A percentile compares a stretch with the other conserved stretches of the same genome.
Evolutionary conservation across 2,329 filamentous ascomycete species (phyloP).

Genomic region (Cladosporium halotolerans): DNA sequence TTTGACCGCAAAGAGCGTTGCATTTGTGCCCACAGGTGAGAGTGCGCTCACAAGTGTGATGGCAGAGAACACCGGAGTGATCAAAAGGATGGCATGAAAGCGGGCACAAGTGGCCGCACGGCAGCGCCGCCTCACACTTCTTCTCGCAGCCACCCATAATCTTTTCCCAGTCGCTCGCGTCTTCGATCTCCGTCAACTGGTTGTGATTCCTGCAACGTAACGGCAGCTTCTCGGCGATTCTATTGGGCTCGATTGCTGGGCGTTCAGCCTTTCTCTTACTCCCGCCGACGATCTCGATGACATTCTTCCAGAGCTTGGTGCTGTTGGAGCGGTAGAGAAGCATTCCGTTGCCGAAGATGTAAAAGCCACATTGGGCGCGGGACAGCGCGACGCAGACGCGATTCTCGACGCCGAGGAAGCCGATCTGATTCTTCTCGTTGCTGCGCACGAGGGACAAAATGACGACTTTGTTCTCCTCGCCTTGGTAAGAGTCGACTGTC

Average conservation of each 20-base stretch:
- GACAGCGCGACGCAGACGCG: constrained; percentile 58
- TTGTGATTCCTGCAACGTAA: constrained; percentile 26
- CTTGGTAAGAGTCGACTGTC: constrained; percentile 86
- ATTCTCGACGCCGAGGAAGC: constrained; percentile 65
- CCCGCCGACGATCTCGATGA: constrained; percentile 26
- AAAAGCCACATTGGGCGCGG: constrained; percentile 71
- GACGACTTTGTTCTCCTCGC: constrained; percentile 82
- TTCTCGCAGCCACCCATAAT: constrained; percentile 49
- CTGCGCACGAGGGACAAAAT: constrained; percentile 75
- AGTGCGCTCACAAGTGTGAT: constrained; percentile 25
- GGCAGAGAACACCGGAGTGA: constrained; percentile 30
- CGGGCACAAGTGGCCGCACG: constrained; percentile 49
- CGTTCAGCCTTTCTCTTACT: constrained; percentile 13
- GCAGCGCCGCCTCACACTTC: constrained; percentile 39
- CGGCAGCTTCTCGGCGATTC: constrained; percentile 21
- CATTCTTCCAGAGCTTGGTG: constrained; percentile 22
- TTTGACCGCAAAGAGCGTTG: constrained; percentile 25
- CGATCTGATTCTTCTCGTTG: constrained; percentile 52
- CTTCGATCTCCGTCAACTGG: constrained; percentile 21
- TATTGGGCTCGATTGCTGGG: constrained; percentile 15
- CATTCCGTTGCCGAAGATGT: constrained; percentile 71
- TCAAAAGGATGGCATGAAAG: constrained; percentile 47
- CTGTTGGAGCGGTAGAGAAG: constrained; percentile 33
- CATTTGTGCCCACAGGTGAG: constrained; percentile 38
- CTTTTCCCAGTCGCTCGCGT: constrained; percentile 49